Conservation (phyloP, 2,329 filamentous ascomycete species). For the Aspergillus sp. region DNA sequence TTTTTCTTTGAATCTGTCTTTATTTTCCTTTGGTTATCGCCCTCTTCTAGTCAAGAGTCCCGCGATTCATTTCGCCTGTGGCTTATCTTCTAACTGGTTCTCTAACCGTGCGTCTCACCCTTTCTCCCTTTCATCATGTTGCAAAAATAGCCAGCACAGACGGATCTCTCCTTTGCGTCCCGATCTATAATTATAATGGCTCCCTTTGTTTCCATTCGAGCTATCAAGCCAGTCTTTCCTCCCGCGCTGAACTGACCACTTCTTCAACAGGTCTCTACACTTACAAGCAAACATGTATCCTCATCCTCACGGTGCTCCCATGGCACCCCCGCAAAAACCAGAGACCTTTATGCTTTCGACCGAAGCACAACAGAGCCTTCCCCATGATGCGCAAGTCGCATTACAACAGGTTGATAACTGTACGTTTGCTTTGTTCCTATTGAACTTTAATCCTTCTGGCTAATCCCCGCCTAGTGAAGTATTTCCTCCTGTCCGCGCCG, state of each 20-base stretch:
- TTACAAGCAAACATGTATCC: constrained; percentile 60
- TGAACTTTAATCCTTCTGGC: constrained; percentile 4
- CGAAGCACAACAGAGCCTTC: constrained; percentile 92
- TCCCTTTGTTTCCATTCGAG: not conserved
- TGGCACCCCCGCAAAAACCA: constrained; percentile 91
- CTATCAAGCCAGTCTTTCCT: not conserved
- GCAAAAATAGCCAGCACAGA: not conserved
- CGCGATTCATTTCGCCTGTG: constrained; percentile 9
- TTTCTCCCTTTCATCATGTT: constrained; percentile 1
- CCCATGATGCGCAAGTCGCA: constrained; percentile 93
- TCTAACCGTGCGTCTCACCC: constrained; percentile 9
- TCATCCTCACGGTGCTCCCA: constrained; percentile 66
- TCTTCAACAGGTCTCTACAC: constrained; percentile 5
- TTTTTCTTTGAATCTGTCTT: constrained; percentile 1
- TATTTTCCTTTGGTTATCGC: not conserved
- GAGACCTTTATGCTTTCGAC: constrained; percentile 98
- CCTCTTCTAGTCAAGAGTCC: constrained; percentile 1
- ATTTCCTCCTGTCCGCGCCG: constrained; percentile 97
- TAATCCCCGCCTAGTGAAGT: constrained; percentile 67
- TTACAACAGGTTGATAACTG: constrained; percentile 97
- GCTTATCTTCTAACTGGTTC: constrained; percentile 7
- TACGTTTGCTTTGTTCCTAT: constrained; percentile 47
- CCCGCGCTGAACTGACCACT: constrained; percentile 11
- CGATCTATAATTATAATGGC: not conserved
- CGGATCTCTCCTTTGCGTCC: not conserved